Base-by-base conservation (phyloP, 495 filamentous ascomycete species). In the Aspergillus nanangensis region DNA sequence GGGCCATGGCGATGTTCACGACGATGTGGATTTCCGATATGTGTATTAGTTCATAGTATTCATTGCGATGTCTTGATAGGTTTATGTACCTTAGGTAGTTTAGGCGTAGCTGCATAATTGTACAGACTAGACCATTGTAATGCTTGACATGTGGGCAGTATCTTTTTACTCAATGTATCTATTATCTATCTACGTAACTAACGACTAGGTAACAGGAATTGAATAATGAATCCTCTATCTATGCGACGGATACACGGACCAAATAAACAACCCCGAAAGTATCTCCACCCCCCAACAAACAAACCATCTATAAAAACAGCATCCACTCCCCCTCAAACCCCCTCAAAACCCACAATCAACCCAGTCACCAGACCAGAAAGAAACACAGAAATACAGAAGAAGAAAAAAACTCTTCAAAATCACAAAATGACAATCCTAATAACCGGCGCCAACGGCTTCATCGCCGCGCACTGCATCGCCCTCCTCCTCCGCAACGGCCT, bases 401-500 rank as follows among this genome's bases (percentile, higher is more conserved):
- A 29, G n/a, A n/a, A n/a, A n/a, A n/a, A n/a, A n/a, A n/a, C n/a
- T n/a, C n/a, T n/a, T n/a, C n/a, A n/a, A n/a, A n/a, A n/a, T n/a
- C n/a, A n/a, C n/a, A n/a, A n/a, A n/a, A n/a, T n/a, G n/a, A n/a
- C n/a, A 20, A 38, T 77, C 20, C 67, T 80, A 9, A 49, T 77
- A 32, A 75, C 70, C 7, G 72, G 72, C 27, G 66, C 63, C 22
- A 74, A 74, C 31, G 70, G 71, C 22, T 77, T 70, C 53, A 70
- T 77, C 48, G 71, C 59, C 27, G 63, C 61, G 20, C 62, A 63
- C 45, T 56, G 52, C 41, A 58, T 64, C 37, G 41, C 53, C 2
- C 41, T 39, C 27, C 56, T 64, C 5, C 46, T 64, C n/a, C 39
- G 44, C 15, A 36, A 27, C 18, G 23, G 39, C 13, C 43, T 54